A percentile compares a stretch with the other conserved stretches of the same genome.
These are phyloP conservation scores for Acmispon strigosus DNA, from an alignment of 306 rosid genomes.

Conservation along the genomic window DNA sequence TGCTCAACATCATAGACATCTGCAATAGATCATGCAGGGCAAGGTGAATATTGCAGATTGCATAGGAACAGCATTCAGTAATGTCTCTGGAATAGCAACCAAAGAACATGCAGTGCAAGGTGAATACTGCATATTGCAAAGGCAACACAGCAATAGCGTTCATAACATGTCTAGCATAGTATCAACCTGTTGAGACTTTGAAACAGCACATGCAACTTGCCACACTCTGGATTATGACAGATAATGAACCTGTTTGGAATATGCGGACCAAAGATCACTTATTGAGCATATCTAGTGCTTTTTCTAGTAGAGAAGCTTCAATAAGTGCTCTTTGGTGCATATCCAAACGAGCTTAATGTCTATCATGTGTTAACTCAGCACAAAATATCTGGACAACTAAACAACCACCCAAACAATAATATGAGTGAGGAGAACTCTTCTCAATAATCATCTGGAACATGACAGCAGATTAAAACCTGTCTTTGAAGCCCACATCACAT, in stretches of 20 bases:
- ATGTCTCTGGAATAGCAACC: not conserved
- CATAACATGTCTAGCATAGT: not conserved
- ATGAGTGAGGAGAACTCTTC: not conserved
- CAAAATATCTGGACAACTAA: not conserved
- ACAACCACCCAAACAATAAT: not conserved
- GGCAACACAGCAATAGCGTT: not conserved
- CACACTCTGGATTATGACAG: not conserved
- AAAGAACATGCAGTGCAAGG: not conserved
- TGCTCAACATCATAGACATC: not conserved
- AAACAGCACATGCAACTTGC: not conserved
- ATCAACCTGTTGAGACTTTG: not conserved
- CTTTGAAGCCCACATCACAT: not conserved
- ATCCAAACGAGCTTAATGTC: too few relatives aligned
- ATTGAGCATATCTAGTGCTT: too few relatives aligned
- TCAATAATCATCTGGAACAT: slow-evolving; percentile 4
- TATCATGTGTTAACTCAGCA: not conserved
- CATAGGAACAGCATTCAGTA: not conserved
- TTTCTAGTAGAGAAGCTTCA: too few relatives aligned
- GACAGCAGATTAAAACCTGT: not conserved
- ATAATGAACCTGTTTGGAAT: not conserved
- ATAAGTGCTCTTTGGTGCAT: too few relatives aligned
- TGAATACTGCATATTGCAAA: not conserved
- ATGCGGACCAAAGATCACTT: too few relatives aligned
- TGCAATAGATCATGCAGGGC: not conserved
- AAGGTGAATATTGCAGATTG: not conserved